Conservation (phyloP, 345 rosid species). For the Crucihimalaya himalaica region DNA sequence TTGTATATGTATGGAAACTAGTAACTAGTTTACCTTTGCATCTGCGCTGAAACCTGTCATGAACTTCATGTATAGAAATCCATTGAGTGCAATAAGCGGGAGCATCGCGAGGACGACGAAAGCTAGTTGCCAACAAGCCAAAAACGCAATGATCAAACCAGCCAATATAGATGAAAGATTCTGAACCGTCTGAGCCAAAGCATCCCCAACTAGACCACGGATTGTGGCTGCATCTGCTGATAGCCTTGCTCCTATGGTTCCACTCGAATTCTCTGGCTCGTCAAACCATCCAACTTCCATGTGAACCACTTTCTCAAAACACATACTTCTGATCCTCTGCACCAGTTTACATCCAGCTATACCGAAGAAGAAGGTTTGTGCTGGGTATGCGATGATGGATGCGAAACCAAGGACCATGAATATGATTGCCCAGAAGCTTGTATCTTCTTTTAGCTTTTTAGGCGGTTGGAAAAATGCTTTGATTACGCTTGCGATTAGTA, state of each 20-base stretch:
- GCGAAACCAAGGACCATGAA: conserved; percentile 62
- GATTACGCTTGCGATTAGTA: conserved; percentile 55
- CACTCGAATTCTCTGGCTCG: conserved; percentile 72
- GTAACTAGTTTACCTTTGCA: conserved; percentile 60
- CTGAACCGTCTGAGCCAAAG: conserved; percentile 62
- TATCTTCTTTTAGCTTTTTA: conserved; percentile 53
- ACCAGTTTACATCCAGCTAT: conserved; percentile 70
- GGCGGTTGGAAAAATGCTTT: conserved; percentile 62
- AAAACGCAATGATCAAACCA: conserved; percentile 75
- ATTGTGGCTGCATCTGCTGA: conserved; percentile 81
- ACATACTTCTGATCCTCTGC: conserved; percentile 64
- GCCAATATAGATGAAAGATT: conserved; percentile 57
- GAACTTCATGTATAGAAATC: conserved; percentile 61
- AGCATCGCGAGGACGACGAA: conserved; percentile 57
- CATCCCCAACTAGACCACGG: conserved; percentile 79
- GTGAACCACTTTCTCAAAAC: conserved; percentile 79
- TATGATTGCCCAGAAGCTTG: conserved; percentile 71
- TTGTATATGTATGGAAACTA: background rate
- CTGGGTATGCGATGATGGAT: conserved; percentile 51
- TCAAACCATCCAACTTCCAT: conserved; percentile 95
- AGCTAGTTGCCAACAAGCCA: conserved; percentile 69
- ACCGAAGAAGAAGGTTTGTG: conserved; percentile 57
- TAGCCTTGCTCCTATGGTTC: conserved; percentile 72
- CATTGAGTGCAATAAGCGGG: conserved; percentile 67
- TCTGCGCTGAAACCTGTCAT: conserved; percentile 82